Base-by-base conservation (phyloP, 225 moss, liverwort and hornwort genomes). In the Physcomitrium patens region DNA sequence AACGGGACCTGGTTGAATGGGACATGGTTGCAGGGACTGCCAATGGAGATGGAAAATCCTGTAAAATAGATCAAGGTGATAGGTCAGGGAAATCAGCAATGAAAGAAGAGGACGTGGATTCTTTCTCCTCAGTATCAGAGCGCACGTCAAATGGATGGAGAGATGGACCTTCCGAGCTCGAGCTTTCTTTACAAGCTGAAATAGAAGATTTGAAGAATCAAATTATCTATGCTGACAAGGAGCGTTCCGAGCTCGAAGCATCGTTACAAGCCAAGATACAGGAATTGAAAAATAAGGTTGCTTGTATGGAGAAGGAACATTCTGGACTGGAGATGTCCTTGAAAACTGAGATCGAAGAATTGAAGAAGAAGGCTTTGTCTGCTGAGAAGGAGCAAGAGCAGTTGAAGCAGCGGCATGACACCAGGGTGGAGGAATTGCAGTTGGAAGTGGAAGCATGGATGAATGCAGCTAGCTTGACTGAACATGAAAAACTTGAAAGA, bases 361-460 rank as follows among this genome's bases (percentile, higher is more conserved):
- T 73, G 69, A 74, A 64, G 20, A 68, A 65, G 54, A 53, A 46
- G 62, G 73, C 53, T 22, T 14, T 60, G 7, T 58, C 27, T 27
- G 77, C 55, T 61, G 73, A 76, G 48, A 80, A 69, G 58, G 67
- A 84, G 84, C 74, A 74, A 15, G 74, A 65, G 55, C 53, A 73
- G 16, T 27, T 77, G 74, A 59, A 54, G 55, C 73, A 77, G 43
- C 77, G 71, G 15, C 66, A 70, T 65, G 72, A 86, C 37, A 22
- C 42, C 17, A 61, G 50, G 60, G 47, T 79, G 7, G 79, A 68
- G 41, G 77, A 70, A 69, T 70, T 82, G 48, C 79, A 79, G 27
- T 57, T 72, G 50, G 85, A 85, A 74, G 78, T 78, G 60, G 82
- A 76, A 54, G 76, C 68, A 10, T 85, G 82, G 81, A 78, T 78